Conservation (phyloP, 768 basidiomycete species). For the Amanita polypyramis region DNA sequence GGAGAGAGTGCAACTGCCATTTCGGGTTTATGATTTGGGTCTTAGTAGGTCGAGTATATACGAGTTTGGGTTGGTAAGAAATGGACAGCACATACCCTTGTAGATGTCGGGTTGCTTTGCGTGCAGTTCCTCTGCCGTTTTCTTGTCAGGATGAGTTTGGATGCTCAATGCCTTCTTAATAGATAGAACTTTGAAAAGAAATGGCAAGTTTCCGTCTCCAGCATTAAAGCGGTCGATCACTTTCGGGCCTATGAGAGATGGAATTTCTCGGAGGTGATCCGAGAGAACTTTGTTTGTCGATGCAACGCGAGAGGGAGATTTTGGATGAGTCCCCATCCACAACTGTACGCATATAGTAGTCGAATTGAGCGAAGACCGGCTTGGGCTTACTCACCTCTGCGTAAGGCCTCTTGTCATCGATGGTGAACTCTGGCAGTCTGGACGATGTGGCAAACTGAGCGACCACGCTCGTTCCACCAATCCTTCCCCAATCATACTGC, state of each 20-base stretch:
- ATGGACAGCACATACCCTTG: conserved; percentile 51
- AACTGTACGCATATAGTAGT: conserved; percentile 39
- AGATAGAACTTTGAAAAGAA: conserved; percentile 86
- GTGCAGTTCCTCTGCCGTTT: conserved; percentile 62
- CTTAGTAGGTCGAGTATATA: conserved; percentile 24
- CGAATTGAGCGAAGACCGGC: neutral
- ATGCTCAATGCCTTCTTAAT: conserved; percentile 87
- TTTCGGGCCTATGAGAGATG: conserved; percentile 53
- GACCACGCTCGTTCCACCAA: conserved; percentile 72
- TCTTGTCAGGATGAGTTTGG: conserved; percentile 87
- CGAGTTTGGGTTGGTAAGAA: neutral
- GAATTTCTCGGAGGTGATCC: conserved; percentile 53
- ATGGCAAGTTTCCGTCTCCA: conserved; percentile 65
- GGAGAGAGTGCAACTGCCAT: conserved; percentile 96
- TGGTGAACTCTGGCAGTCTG: conserved; percentile 48
- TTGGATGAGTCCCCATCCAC: conserved; percentile 98
- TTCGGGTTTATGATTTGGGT: conserved; percentile 97
- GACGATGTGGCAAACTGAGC: conserved; percentile 69
- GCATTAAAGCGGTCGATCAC: conserved; percentile 48
- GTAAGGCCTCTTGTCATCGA: conserved; percentile 71
- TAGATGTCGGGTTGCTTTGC: conserved; percentile 71
- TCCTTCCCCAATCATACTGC: conserved; percentile 92
- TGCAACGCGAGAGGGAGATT: conserved; percentile 34
- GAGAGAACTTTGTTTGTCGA: conserved; percentile 33
- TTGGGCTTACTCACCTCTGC: conserved; percentile 63